A percentile compares a stretch with the other conserved stretches of the same genome.
phyloP scores from a whole-genome alignment of 352 stramenopile genomes.

The Phytophthora crassamura region DNA sequence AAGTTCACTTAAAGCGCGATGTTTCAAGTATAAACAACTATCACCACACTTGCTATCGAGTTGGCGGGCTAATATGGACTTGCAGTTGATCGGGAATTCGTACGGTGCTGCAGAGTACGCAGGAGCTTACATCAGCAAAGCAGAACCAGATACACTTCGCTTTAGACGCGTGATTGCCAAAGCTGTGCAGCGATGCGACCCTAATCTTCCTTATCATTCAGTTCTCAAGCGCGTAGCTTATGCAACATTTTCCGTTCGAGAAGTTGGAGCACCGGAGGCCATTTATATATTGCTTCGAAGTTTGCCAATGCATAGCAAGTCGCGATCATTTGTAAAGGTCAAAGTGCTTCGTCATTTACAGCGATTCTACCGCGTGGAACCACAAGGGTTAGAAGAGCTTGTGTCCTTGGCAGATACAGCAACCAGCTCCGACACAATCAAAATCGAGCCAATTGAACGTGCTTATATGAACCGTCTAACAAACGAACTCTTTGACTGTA shows the following conservation, averaged over 20 bases:
- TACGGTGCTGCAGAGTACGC: too few relatives aligned
- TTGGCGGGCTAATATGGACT: too few relatives aligned
- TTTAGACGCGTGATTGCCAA: too few relatives aligned
- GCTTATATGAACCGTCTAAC: slow-evolving; percentile 1
- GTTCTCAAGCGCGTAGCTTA: too few relatives aligned
- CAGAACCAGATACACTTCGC: too few relatives aligned
- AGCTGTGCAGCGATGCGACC: too few relatives aligned
- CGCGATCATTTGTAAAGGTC: not conserved
- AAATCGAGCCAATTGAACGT: not conserved
- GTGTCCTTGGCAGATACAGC: not conserved
- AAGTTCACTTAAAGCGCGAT: too few relatives aligned
- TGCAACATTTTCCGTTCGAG: not conserved
- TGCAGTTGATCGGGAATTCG: too few relatives aligned
- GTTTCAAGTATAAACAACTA: too few relatives aligned
- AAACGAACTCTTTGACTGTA: not conserved
- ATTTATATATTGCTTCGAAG: not conserved
- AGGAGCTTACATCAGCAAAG: too few relatives aligned
- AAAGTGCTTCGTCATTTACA: not conserved
- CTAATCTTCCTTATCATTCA: too few relatives aligned
- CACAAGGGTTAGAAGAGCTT: not conserved
- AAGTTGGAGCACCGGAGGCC: not conserved
- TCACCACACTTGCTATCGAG: too few relatives aligned
- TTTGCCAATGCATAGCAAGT: not conserved
- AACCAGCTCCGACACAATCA: not conserved
- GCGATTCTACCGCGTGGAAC: not conserved